These are phyloP conservation scores for Austroboletus novae-zelandiae DNA, from an alignment of 1,284 basidiomycete genomes.

Conservation along the genomic window DNA sequence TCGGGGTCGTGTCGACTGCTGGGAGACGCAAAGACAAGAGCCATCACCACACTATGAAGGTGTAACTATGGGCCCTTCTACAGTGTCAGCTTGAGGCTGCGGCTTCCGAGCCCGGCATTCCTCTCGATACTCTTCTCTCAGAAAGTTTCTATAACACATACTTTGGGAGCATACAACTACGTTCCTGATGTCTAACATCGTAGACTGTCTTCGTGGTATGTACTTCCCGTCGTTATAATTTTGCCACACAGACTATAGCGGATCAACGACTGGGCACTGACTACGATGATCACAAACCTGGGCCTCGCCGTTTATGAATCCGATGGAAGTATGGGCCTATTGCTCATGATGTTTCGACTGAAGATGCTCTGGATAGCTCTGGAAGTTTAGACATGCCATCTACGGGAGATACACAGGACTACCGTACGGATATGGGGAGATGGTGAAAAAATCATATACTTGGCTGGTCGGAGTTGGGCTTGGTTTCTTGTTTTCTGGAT, in stretches of 20 bases:
- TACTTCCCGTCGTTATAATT: slow-evolving; percentile 15
- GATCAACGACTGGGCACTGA: slow-evolving; percentile 46
- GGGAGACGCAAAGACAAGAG: slow-evolving; percentile 15
- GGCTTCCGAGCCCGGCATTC: no score
- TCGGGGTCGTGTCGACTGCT: not conserved
- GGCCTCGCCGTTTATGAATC: slow-evolving; percentile 35
- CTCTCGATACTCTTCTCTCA: no score
- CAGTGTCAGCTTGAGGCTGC: slow-evolving; percentile 49
- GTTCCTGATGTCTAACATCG: no score
- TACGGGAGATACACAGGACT: slow-evolving; percentile 14
- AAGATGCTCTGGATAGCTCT: slow-evolving; percentile 1
- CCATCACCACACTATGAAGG: slow-evolving; percentile 43
- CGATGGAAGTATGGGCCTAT: not conserved
- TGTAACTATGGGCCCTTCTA: slow-evolving; percentile 59
- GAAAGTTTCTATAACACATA: no score
- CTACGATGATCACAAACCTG: slow-evolving; percentile 48
- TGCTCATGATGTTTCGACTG: not conserved
- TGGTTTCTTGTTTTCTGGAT: slow-evolving; percentile 61
- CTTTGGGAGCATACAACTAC: no score
- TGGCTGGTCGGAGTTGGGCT: slow-evolving; percentile 41
- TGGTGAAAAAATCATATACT: slow-evolving; percentile 47
- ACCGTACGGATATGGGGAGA: slow-evolving; percentile 15
- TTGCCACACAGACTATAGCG: no score
- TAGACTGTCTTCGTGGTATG: slow-evolving; percentile 15
- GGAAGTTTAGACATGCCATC: slow-evolving; percentile 10